These are phyloP conservation scores for Polymyxa betae DNA, from an alignment of 208 protist genomes.

Conservation along the genomic window DNA sequence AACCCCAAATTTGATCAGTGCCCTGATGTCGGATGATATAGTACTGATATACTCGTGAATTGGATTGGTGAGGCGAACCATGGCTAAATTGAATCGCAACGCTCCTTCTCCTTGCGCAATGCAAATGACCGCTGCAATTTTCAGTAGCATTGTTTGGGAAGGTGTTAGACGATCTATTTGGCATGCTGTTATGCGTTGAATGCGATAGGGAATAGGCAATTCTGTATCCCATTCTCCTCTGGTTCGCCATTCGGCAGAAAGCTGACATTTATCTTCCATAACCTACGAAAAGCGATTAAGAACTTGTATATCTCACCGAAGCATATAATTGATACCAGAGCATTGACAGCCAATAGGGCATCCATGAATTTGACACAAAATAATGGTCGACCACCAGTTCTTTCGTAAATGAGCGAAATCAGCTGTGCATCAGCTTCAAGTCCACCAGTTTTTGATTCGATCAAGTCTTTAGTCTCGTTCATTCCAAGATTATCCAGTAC, in stretches of 20 bases:
- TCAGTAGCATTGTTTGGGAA: constrained; percentile 41
- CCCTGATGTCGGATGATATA: neutral
- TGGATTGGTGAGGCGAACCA: constrained; percentile 47
- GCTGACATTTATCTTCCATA: constrained; percentile 3
- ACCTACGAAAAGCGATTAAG: too few relatives aligned
- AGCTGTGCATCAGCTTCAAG: neutral
- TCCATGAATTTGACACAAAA: constrained; percentile 53
- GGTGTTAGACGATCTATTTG: constrained; percentile 45
- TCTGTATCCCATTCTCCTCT: constrained; percentile 41
- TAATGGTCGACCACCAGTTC: neutral
- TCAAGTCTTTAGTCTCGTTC: neutral
- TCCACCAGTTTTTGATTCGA: neutral
- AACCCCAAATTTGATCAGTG: constrained; percentile 28
- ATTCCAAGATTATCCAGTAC: neutral
- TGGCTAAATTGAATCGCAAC: neutral
- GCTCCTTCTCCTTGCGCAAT: constrained; percentile 47
- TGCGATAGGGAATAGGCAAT: constrained; percentile 39
- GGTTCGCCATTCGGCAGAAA: constrained; percentile 14
- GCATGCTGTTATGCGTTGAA: constrained; percentile 37
- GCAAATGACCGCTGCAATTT: constrained; percentile 29
- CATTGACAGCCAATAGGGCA: constrained; percentile 15
- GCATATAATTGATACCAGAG: neutral
- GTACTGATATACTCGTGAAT: constrained; percentile 37
- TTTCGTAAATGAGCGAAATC: constrained; percentile 35
- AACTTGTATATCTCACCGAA: too few relatives aligned